Evolutionary conservation across 768 basidiomycete genomes (phyloP), one percentile per base, ranked within the genome.

Genomic region (Pleurotus sapidus): DNA sequence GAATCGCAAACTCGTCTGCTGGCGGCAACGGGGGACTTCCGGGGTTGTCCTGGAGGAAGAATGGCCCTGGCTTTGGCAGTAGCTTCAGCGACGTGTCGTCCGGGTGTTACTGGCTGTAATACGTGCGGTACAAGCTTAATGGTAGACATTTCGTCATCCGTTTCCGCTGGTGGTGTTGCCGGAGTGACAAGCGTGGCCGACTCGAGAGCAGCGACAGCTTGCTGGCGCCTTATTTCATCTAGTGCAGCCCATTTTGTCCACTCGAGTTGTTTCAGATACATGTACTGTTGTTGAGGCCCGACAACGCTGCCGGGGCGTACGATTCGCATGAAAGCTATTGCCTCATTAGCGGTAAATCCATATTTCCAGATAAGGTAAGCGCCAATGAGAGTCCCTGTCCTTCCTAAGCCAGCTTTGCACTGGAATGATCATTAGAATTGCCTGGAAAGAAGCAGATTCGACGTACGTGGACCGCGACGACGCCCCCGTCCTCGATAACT

Each of bases 281-380:
- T 87, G 68, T 92, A 97, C 69, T 97, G 94, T 67, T 94, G 93
- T 62, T 94, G 92, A 17, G 92, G 92, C 11, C 93, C 93, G 50
- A 95, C 93, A 45, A 95, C 93, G 57, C 88, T 89, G 5, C 95
- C 96, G 2, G 97, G 97, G 46, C 97, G 87, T 56, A 97, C 87
- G 63, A 99, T 93, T 17, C 97, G 89, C 97, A 98, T 98, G 72
- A 95, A 98, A 0, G 90, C 97, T 57, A 98, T 98, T 4, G 90
- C 97, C 73, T 98, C 93, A 50, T 87, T 84, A 1, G 96, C 96
- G 15, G 95, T 93, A 69, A 99, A 99, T 18, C 92, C 93, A 65
- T 98, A 96, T 72, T 98, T 98, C 91, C 97, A 99, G 60, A 97
- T 92, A 56, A 99, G 82, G 77, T 98, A 98, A 7, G 96, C 97